Evolutionary conservation across 2,329 filamentous ascomycete genomes (phyloP).

Genomic region (Diaporthe vexans): DNA sequence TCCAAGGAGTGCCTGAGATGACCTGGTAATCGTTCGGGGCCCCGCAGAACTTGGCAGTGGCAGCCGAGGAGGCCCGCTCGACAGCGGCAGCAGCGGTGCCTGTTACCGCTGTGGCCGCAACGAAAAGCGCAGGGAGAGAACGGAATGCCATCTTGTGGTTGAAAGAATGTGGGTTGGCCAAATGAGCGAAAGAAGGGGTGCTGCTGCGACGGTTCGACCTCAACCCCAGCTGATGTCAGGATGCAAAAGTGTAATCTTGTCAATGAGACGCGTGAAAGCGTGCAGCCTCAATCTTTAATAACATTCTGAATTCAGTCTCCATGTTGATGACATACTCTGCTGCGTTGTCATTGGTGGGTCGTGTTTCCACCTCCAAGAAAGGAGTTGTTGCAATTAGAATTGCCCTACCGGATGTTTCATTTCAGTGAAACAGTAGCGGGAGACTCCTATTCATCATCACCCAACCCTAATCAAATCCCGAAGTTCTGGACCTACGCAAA

Average conservation of each 20-base stretch:
- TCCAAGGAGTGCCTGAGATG: conserved; percentile 57
- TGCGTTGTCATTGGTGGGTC: conserved; percentile 25
- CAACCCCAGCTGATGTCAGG: too few species aligned
- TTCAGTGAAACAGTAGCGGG: conserved; percentile 38
- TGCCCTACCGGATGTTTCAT: conserved; percentile 34
- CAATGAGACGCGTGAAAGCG: background rate
- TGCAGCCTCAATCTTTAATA: background rate
- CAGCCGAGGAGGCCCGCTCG: conserved; percentile 2
- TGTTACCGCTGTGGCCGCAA: conserved; percentile 23
- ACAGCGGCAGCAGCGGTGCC: conserved; percentile 2
- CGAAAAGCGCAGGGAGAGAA: conserved; percentile 26
- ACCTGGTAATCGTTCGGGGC: conserved; percentile 49
- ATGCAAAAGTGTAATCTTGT: background rate
- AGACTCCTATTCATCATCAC: conserved; percentile 18
- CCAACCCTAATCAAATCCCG: background rate
- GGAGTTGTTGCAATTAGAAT: conserved; percentile 24
- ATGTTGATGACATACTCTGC: background rate
- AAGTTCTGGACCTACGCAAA: background rate
- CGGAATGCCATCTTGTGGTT: conserved; percentile 27
- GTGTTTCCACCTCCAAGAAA: conserved; percentile 28
- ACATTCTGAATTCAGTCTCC: background rate
- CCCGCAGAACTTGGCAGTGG: conserved; percentile 43
- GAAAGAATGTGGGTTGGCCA: background rate
- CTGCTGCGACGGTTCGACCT: background rate
- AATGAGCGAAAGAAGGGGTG: conserved; percentile 5